Conservation (phyloP, 108 stramenopile genomes). For the Fragilaria crotonensis region DNA sequence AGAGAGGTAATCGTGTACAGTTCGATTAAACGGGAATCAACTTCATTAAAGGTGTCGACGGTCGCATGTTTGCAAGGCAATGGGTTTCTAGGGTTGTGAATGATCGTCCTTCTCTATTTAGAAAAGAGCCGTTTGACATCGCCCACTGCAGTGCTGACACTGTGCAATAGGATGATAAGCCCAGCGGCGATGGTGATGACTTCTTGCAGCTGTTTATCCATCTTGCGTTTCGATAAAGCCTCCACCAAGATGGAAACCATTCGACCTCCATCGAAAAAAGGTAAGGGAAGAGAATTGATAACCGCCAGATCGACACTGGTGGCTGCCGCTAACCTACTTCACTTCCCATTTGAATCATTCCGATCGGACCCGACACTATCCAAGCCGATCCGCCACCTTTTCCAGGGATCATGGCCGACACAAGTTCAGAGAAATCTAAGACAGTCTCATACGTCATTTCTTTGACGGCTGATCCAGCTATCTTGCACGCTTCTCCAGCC, state of each 20-base stretch:
- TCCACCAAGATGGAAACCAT: conserved; percentile 75
- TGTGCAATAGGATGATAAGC: conserved; percentile 52
- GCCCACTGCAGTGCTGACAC: conserved; percentile 49
- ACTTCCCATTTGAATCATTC: conserved; percentile 57
- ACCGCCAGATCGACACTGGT: conserved; percentile 79
- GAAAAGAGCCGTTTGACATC: conserved; percentile 41
- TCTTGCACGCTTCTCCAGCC: conserved; percentile 34
- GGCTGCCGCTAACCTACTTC: conserved; percentile 78
- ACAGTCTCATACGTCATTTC: conserved; percentile 52
- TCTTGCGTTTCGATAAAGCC: conserved; percentile 54
- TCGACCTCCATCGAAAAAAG: conserved; percentile 85
- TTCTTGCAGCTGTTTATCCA: conserved; percentile 72
- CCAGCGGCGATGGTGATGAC: conserved; percentile 56
- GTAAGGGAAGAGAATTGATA: conserved; percentile 78
- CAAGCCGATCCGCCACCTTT: conserved; percentile 21
- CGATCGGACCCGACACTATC: conserved; percentile 71
- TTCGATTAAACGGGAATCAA: too few relatives aligned
- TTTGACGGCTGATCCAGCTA: conserved; percentile 40
- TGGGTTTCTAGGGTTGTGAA: too few relatives aligned
- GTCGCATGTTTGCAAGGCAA: too few relatives aligned
- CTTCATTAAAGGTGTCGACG: too few relatives aligned
- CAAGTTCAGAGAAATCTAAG: conserved; percentile 11
- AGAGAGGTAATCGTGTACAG: too few relatives aligned
- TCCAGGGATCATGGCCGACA: conserved; percentile 1
- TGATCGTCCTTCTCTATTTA: too few relatives aligned